phyloP scores from a whole-genome alignment of 768 basidiomycete species.

The Lactarius psammicola region DNA sequence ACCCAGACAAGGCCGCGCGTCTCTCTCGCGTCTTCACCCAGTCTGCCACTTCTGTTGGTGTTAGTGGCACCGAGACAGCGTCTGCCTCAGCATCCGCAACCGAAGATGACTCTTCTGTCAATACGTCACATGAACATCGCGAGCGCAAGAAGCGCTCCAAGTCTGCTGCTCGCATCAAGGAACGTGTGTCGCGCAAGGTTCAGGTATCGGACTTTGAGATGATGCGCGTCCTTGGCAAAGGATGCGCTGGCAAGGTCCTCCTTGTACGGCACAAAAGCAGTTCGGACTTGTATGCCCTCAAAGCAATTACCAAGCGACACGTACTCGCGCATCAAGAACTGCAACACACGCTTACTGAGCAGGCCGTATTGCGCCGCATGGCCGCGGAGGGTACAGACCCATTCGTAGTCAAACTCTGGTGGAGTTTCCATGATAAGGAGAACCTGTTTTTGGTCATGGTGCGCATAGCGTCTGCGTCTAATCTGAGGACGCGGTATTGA shows the following conservation, averaged over 20 bases:
- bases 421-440: constrained; percentile 98
- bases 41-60: constrained; percentile 37
- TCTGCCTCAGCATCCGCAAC: constrained; percentile 51
- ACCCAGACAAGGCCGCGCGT: constrained; percentile 62
- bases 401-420: constrained; percentile 94
- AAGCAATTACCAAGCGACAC: constrained; percentile 97
- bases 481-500: background rate
- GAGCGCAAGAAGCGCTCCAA: constrained; percentile 55
- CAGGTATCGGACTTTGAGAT: constrained; percentile 93
- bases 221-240: constrained; percentile 94
- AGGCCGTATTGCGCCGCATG: constrained; percentile 92
- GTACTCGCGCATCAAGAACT: constrained; percentile 96
- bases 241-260: constrained; percentile 95
- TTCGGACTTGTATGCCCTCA: constrained; percentile 81
- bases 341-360: constrained; percentile 94
- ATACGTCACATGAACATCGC: constrained; percentile 45
- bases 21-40: constrained; percentile 59
- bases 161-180: constrained; percentile 51
- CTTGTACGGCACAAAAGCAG: constrained; percentile 81
- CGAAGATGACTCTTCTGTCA: constrained; percentile 72
- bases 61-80: constrained; percentile 35
- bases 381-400: constrained; percentile 85
- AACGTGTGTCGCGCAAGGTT: constrained; percentile 64
- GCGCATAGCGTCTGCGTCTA: constrained; percentile 30
- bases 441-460: constrained; percentile 97